phyloP scores from a whole-genome alignment of 345 rosid genomes.

The Conringia planisiliqua region DNA sequence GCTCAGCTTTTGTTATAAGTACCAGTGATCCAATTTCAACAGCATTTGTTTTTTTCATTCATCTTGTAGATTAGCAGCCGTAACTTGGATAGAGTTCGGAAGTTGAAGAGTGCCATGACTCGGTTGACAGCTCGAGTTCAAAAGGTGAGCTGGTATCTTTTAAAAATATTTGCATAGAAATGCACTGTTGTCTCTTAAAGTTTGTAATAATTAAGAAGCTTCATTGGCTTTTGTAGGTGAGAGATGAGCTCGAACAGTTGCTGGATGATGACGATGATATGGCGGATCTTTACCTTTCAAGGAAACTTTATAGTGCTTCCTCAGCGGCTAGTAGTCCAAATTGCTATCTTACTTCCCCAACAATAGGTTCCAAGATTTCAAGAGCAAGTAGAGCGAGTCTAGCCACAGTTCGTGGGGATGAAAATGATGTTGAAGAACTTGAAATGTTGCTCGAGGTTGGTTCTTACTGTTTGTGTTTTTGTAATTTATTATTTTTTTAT shows the following conservation, averaged over 20 bases:
- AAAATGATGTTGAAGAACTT: constrained; percentile 97
- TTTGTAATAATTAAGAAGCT: not conserved
- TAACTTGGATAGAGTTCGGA: constrained; percentile 92
- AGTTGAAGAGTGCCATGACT: constrained; percentile 96
- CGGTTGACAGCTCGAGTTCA: constrained; percentile 94
- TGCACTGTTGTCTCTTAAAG: not conserved
- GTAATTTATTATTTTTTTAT: not conserved
- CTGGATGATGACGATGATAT: constrained; percentile 98
- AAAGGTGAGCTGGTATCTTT: constrained; percentile 46
- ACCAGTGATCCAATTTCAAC: not conserved
- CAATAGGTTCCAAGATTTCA: constrained; percentile 87
- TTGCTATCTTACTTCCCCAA: constrained; percentile 84
- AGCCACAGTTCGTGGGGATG: constrained; percentile 79
- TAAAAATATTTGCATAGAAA: not conserved
- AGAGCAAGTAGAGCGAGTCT: constrained; percentile 89
- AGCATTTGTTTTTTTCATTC: not conserved
- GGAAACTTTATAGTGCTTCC: constrained; percentile 65
- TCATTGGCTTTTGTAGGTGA: constrained; percentile 49
- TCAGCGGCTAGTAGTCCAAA: constrained; percentile 70
- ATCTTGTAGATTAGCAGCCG: constrained; percentile 83
- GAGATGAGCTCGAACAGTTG: constrained; percentile 93
- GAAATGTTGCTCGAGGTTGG: constrained; percentile 97
- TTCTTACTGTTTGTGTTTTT: not conserved
- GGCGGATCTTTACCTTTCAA: constrained; percentile 94
- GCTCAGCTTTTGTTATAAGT: not conserved